phyloP scores from a whole-genome alignment of 192 early-diverging fungal species.

The Gamsiella multidivaricata region DNA sequence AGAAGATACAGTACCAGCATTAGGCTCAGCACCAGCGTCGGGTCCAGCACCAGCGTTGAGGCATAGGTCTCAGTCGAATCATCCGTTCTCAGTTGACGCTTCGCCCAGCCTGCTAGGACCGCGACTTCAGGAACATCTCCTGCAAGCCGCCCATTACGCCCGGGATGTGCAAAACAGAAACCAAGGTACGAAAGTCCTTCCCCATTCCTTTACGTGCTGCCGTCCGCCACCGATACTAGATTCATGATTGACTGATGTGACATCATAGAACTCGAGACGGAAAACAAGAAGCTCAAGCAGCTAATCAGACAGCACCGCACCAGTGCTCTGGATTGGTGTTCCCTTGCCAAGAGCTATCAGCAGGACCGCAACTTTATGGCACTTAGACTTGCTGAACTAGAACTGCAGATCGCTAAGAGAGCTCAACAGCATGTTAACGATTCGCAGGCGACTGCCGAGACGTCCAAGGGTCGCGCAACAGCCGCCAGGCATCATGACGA shows the following conservation, averaged over 20 bases:
- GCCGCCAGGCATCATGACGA: not conserved
- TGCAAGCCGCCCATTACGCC: conserved; percentile 18
- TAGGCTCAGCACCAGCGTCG: not conserved
- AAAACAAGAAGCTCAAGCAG: conserved; percentile 18
- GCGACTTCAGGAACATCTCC: conserved; percentile 16
- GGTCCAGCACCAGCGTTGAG: not conserved
- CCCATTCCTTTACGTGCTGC: not conserved
- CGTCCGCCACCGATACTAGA: not conserved
- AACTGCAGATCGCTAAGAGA: conserved; percentile 12
- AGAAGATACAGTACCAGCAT: too few species aligned
- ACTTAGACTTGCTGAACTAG: conserved; percentile 23
- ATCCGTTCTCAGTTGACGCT: not conserved
- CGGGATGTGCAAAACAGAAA: conserved; percentile 12
- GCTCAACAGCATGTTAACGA: conserved; percentile 1
- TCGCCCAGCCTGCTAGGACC: not conserved
- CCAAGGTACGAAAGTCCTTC: conserved; percentile 14
- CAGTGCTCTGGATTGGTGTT: conserved; percentile 33
- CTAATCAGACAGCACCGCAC: not conserved
- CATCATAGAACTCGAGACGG: conserved; percentile 8
- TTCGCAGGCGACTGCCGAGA: not conserved
- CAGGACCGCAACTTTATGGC: conserved; percentile 39
- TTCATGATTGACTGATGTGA: not conserved
- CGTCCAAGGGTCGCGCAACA: not conserved
- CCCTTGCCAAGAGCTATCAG: conserved; percentile 23
- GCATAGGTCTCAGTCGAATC: not conserved